phyloP scores from a whole-genome alignment of 495 filamentous ascomycete genomes.

The Extremus antarcticus region DNA sequence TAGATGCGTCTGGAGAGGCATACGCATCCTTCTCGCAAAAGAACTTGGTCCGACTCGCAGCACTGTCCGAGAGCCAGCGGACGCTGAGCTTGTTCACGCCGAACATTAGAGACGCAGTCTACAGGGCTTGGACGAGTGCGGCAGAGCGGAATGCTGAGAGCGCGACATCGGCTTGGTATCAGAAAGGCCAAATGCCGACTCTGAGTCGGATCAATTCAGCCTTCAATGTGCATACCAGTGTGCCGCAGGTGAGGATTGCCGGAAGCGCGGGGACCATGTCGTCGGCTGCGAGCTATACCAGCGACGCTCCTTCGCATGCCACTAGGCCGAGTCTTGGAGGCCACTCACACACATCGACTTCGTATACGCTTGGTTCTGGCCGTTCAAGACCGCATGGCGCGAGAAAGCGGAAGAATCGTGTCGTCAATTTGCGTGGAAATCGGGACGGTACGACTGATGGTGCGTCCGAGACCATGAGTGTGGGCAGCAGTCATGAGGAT shows the following conservation, averaged over 20 bases:
- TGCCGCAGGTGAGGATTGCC: not conserved
- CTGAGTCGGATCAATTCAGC: constrained; percentile 29
- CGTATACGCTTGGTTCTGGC: constrained; percentile 53
- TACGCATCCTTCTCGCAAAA: constrained; percentile 85
- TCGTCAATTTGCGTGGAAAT: constrained; percentile 73
- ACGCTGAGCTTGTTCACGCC: constrained; percentile 84
- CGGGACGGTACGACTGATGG: constrained; percentile 25
- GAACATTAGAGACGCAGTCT: constrained; percentile 69
- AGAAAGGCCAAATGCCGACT: constrained; percentile 10
- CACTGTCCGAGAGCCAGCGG: constrained; percentile 68
- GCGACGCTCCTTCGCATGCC: constrained; percentile 34
- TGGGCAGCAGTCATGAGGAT: constrained; percentile 18
- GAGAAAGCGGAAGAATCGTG: constrained; percentile 80
- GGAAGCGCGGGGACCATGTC: constrained; percentile 17
- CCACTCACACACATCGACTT: constrained; percentile 32
- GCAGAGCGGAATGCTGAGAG: constrained; percentile 51
- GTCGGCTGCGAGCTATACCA: constrained; percentile 30
- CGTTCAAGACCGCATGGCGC: constrained; percentile 51
- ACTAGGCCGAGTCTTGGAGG: constrained; percentile 28
- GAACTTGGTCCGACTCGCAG: constrained; percentile 66
- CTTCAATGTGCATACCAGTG: constrained; percentile 4
- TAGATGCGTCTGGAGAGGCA: constrained; percentile 63
- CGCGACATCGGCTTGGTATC: constrained; percentile 25
- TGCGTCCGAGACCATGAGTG: constrained; percentile 20
- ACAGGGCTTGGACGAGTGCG: constrained; percentile 82